phyloP scores from a whole-genome alignment of 768 basidiomycete genomes.

The Nidularia pulvinata region DNA sequence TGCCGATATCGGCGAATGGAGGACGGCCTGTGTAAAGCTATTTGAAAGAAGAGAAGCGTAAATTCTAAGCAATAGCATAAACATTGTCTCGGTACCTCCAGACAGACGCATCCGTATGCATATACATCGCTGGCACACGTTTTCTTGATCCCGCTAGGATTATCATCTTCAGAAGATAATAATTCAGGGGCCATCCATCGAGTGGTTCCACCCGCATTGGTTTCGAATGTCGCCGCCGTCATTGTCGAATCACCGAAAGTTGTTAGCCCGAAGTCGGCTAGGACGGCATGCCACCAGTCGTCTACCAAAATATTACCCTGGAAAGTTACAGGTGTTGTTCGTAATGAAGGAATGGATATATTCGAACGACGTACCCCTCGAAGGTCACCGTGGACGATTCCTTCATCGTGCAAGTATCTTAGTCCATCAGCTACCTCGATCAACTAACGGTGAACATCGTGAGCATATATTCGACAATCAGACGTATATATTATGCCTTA shows the following conservation, averaged over 20 bases:
- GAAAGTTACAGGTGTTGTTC: background rate
- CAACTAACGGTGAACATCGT: background rate
- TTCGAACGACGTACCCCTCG: conserved; percentile 9
- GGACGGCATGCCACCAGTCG: conserved; percentile 9
- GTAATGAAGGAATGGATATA: background rate
- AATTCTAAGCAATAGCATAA: background rate
- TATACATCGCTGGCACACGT: conserved; percentile 21
- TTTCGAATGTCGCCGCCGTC: conserved; percentile 9
- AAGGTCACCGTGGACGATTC: conserved; percentile 16
- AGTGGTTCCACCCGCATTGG: conserved; percentile 11
- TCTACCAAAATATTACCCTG: conserved; percentile 21
- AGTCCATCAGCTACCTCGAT: conserved; percentile 11
- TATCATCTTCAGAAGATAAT: conserved; percentile 13
- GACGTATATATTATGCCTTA: conserved; percentile 6
- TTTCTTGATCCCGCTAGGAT: conserved; percentile 4
- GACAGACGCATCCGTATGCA: conserved; percentile 20
- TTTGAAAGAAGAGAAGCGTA: background rate
- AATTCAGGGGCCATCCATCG: conserved; percentile 30
- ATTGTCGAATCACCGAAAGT: conserved; percentile 10
- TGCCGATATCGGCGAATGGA: conserved; percentile 9
- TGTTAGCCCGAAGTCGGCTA: conserved; percentile 28
- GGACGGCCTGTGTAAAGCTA: conserved; percentile 12
- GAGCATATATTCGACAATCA: background rate
- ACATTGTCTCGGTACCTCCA: conserved; percentile 12
- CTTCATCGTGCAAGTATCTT: conserved; percentile 10